Conservation (phyloP, 345 rosid species). For the Draba incana region DNA sequence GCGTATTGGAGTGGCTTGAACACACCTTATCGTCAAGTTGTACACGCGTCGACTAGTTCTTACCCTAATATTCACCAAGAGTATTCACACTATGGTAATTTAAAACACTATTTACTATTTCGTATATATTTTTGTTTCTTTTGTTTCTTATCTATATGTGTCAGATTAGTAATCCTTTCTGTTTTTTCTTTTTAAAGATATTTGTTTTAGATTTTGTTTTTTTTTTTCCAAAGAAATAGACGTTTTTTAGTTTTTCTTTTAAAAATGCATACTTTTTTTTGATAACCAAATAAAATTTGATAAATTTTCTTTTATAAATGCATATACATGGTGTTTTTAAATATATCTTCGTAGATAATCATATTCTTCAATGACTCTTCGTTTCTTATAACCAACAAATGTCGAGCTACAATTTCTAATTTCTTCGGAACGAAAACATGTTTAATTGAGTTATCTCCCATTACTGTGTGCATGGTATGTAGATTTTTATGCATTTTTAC, state of each 20-base stretch:
- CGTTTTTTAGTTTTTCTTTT: neutral
- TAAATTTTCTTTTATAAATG: too few species aligned
- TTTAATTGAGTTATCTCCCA: too few species aligned
- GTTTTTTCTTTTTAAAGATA: neutral
- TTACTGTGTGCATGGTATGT: too few species aligned
- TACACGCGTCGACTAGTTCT: conserved; percentile 41
- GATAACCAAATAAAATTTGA: too few species aligned
- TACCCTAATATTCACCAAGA: conserved; percentile 53
- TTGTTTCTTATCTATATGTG: conserved; percentile 28
- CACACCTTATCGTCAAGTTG: conserved; percentile 42
- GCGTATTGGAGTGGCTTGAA: conserved; percentile 34
- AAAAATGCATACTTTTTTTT: too few species aligned
- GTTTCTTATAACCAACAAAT: too few species aligned
- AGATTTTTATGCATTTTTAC: too few species aligned
- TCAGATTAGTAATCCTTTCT: conserved; percentile 27
- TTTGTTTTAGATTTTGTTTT: neutral
- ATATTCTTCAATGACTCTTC: too few species aligned
- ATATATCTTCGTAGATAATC: too few species aligned
- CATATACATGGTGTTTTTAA: too few species aligned
- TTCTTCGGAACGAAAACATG: too few species aligned
- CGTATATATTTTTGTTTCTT: neutral
- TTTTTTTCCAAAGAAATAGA: neutral
- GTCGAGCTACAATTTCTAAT: too few species aligned
- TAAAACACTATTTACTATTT: conserved; percentile 25
- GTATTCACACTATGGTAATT: conserved; percentile 67